phyloP scores from a whole-genome alignment of 352 stramenopile genomes.

The Phytophthora meadii region DNA sequence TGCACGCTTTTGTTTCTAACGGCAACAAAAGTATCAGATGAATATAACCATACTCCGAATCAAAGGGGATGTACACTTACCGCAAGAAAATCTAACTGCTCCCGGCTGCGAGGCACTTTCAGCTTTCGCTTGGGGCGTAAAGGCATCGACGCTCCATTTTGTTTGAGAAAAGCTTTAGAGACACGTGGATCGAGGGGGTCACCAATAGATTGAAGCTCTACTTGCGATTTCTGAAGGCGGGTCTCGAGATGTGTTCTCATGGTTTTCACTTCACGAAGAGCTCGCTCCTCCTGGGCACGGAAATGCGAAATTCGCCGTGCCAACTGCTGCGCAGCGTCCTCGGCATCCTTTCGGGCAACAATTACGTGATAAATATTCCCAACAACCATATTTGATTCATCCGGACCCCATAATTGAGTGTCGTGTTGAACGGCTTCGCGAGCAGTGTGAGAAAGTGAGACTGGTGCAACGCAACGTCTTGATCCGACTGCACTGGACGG shows the following conservation, averaged over 20 bases:
- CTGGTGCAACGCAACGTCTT: constrained; percentile 11
- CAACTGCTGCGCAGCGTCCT: constrained; percentile 58
- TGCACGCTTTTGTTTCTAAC: constrained; percentile 57
- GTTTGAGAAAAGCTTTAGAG: constrained; percentile 1
- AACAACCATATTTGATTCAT: constrained; percentile 7
- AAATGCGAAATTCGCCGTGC: constrained; percentile 60
- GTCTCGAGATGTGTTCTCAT: constrained; percentile 55
- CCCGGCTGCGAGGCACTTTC: constrained; percentile 43
- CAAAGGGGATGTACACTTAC: constrained; percentile 22
- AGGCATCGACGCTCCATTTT: not conserved
- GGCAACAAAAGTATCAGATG: not conserved
- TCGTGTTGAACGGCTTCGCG: not conserved
- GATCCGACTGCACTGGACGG: constrained; percentile 30
- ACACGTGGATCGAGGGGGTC: not conserved
- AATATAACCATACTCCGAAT: too few species aligned
- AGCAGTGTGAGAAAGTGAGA: constrained; percentile 2
- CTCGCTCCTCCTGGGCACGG: constrained; percentile 58
- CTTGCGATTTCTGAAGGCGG: constrained; percentile 4
- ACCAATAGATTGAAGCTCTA: not conserved
- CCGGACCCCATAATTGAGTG: not conserved
- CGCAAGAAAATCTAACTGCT: constrained; percentile 60
- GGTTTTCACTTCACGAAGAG: constrained; percentile 55
- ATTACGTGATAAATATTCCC: constrained; percentile 53
- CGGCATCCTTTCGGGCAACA: constrained; percentile 57
- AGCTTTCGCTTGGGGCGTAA: constrained; percentile 15